A percentile compares a stretch with the other conserved stretches of the same genome.
phyloP scores from a whole-genome alignment of 139 green algal species.

The Picochlorum sp. region DNA sequence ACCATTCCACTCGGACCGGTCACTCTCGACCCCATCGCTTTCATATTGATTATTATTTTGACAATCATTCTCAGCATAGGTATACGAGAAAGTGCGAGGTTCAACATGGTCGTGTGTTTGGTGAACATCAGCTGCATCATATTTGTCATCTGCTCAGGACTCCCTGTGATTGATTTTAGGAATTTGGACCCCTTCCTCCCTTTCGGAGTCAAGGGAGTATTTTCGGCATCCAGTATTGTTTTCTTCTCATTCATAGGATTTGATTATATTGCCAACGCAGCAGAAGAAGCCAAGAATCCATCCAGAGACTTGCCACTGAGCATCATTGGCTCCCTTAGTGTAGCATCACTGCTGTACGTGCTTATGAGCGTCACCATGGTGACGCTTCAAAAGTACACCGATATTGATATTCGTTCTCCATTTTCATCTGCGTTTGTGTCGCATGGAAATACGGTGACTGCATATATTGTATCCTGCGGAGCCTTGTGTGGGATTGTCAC shows the following conservation, averaged over 20 bases:
- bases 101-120: constrained; percentile 56
- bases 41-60: constrained; percentile 30
- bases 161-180: not conserved
- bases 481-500: constrained; percentile 61
- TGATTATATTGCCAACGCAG: constrained; percentile 51
- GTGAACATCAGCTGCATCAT: constrained; percentile 41
- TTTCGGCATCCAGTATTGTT: constrained; percentile 45
- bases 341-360: constrained; percentile 59
- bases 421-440: constrained; percentile 54
- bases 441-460: constrained; percentile 6
- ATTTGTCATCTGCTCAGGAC: constrained; percentile 45
- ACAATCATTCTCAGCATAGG: constrained; percentile 49
- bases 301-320: constrained; percentile 54
- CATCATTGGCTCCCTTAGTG: constrained; percentile 53
- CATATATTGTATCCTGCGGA: constrained; percentile 22
- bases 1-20: constrained; percentile 29
- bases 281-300: constrained; percentile 59
- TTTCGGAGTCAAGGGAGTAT: constrained; percentile 38
- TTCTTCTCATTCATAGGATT: constrained; percentile 39
- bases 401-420: constrained; percentile 56
- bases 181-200: constrained; percentile 48
- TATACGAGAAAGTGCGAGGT: constrained; percentile 50
- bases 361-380: constrained; percentile 34
- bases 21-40: constrained; percentile 53
- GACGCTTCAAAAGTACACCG: constrained; percentile 32